Conservation (phyloP, 306 rosid genomes). For the Begonia masoniana region DNA sequence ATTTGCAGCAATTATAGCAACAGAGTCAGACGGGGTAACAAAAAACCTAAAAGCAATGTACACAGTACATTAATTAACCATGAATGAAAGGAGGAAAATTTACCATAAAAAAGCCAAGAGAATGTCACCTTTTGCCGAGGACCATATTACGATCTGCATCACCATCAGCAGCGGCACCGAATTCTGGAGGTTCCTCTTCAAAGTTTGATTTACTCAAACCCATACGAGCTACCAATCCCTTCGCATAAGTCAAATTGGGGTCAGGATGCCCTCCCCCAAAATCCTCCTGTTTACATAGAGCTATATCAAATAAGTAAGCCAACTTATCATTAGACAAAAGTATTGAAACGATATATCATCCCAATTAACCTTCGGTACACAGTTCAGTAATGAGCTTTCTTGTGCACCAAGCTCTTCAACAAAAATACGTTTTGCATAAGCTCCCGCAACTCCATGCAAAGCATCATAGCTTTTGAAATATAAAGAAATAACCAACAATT, state of each 20-base stretch:
- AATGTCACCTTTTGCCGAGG: conserved; percentile 80
- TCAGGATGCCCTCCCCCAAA: conserved; percentile 99
- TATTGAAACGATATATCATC: neutral
- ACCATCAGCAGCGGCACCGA: conserved; percentile 99
- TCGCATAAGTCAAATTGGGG: conserved; percentile 96
- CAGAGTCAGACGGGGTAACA: conserved; percentile 98
- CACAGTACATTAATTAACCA: neutral
- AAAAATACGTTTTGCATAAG: conserved; percentile 84
- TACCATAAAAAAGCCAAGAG: neutral
- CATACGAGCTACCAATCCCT: conserved; percentile 88
- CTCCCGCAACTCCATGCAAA: conserved; percentile 92
- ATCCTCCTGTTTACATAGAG: conserved; percentile 57
- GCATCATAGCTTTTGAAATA: conserved; percentile 48
- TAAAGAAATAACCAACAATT: too few species aligned
- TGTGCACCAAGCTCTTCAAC: conserved; percentile 97
- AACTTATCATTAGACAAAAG: neutral
- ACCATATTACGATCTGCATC: conserved; percentile 99
- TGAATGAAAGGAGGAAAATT: neutral
- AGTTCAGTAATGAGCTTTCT: conserved; percentile 84
- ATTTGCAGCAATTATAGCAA: conserved; percentile 97
- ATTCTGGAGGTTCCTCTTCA: conserved; percentile 78
- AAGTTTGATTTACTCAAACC: conserved; percentile 73
- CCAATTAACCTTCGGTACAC: conserved; percentile 63
- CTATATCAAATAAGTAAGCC: neutral
- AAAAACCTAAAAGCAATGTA: conserved; percentile 47